These are phyloP conservation scores for Aspergillus eucalypticola DNA, from an alignment of 2,329 filamentous ascomycete species.

Conservation along the genomic window DNA sequence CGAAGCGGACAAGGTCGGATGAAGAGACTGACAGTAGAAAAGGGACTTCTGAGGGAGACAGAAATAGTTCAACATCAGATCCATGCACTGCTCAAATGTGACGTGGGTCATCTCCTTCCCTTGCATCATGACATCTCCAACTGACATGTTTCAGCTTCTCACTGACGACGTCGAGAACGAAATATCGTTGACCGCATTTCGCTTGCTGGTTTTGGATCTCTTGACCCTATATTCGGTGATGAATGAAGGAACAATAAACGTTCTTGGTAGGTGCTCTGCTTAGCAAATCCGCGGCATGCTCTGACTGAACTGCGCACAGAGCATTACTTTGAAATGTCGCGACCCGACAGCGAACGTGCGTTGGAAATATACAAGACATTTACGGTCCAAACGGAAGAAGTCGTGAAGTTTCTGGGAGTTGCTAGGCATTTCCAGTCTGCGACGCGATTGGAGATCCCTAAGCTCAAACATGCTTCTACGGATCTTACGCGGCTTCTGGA, in stretches of 20 bases:
- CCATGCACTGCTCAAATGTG: slow-evolving; percentile 79
- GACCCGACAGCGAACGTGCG: slow-evolving; percentile 86
- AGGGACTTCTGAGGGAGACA: slow-evolving; percentile 87
- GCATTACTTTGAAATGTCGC: slow-evolving; percentile 98
- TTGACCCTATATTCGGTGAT: slow-evolving; percentile 89
- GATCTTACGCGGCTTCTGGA: slow-evolving; percentile 86
- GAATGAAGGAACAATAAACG: slow-evolving; percentile 96
- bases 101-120: slow-evolving; percentile 60
- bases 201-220: slow-evolving; percentile 85
- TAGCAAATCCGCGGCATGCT: not conserved
- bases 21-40: slow-evolving; percentile 84
- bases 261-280: slow-evolving; percentile 66
- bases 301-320: slow-evolving; percentile 53
- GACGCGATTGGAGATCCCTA: slow-evolving; percentile 90
- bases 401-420: slow-evolving; percentile 84
- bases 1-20: slow-evolving; percentile 77
- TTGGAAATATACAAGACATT: slow-evolving; percentile 91
- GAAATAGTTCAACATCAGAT: slow-evolving; percentile 89
- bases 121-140: not conserved
- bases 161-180: slow-evolving; percentile 91
- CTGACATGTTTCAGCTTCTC: slow-evolving; percentile 64
- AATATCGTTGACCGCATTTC: slow-evolving; percentile 91
- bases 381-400: slow-evolving; percentile 85
- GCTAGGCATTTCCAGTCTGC: slow-evolving; percentile 90
- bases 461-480: slow-evolving; percentile 94